A percentile compares a stretch with the other conserved stretches of the same genome.
These are phyloP conservation scores for Nemania abortiva DNA, from an alignment of 2,329 filamentous ascomycete species.

Conservation along the genomic window DNA sequence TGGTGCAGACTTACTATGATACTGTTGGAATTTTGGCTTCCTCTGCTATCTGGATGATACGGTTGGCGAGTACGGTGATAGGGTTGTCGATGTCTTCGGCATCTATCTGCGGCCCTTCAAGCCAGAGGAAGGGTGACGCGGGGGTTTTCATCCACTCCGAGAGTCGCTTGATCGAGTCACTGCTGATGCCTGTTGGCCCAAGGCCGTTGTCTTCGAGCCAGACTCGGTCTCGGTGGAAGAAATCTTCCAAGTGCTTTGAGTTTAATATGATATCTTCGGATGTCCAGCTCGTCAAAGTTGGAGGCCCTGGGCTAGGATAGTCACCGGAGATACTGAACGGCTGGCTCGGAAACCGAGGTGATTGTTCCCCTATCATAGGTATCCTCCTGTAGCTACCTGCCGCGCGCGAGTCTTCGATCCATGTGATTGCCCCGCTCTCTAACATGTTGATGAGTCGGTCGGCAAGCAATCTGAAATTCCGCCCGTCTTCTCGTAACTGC, in stretches of 20 bases:
- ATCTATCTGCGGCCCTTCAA: slow-evolving; percentile 29
- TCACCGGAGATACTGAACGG: neutral
- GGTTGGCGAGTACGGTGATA: slow-evolving; percentile 27
- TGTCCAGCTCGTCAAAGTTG: slow-evolving; percentile 8
- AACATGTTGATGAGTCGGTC: slow-evolving; percentile 11
- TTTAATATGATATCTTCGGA: slow-evolving; percentile 28
- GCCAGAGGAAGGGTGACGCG: slow-evolving; percentile 21
- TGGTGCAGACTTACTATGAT: slow-evolving; percentile 32
- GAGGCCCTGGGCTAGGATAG: neutral
- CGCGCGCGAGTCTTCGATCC: slow-evolving; percentile 19
- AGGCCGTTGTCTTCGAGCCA: slow-evolving; percentile 17
- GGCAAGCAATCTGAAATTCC: slow-evolving; percentile 21
- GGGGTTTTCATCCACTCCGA: slow-evolving; percentile 34
- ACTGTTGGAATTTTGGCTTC: slow-evolving; percentile 24
- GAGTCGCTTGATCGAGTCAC: slow-evolving; percentile 3
- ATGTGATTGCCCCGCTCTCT: slow-evolving; percentile 17
- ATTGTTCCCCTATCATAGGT: slow-evolving; percentile 3
- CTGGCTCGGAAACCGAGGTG: slow-evolving; percentile 15
- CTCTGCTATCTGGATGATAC: slow-evolving; percentile 29
- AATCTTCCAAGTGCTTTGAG: slow-evolving; percentile 33
- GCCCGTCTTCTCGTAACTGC: slow-evolving; percentile 17
- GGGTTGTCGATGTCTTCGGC: slow-evolving; percentile 29
- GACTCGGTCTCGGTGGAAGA: slow-evolving; percentile 33
- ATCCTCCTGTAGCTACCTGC: neutral
- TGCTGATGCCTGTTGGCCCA: slow-evolving; percentile 5